Conservation (phyloP, 2,329 filamentous ascomycete genomes). For the Ambrosiella cleistominuta region DNA sequence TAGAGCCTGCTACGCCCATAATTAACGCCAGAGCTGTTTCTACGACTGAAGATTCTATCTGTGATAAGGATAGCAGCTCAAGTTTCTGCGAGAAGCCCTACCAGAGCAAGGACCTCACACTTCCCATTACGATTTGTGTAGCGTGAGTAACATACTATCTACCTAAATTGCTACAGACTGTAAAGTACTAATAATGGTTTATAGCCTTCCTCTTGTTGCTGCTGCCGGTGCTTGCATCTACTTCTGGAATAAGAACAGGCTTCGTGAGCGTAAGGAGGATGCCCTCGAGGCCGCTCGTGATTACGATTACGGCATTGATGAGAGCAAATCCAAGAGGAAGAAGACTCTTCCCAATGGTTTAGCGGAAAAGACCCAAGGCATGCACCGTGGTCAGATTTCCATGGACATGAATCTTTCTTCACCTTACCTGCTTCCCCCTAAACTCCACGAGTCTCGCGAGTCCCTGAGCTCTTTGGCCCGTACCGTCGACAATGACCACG, state of each 20-base stretch:
- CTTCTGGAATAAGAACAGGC: conserved; percentile 62
- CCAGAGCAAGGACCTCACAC: conserved; percentile 34
- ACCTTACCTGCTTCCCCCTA: conserved; percentile 85
- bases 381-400: conserved; percentile 38
- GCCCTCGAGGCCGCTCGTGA: conserved; percentile 73
- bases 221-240: conserved; percentile 52
- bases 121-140: conserved; percentile 52
- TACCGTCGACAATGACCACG: conserved; percentile 55
- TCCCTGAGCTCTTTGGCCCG: conserved; percentile 75
- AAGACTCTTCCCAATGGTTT: conserved; percentile 17
- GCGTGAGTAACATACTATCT: conserved; percentile 36
- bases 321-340: conserved; percentile 21
- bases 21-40: background rate
- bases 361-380: conserved; percentile 34
- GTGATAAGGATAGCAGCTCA: conserved; percentile 3
- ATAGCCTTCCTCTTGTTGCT: conserved; percentile 56
- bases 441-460: conserved; percentile 60
- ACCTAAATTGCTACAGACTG: background rate
- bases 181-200: background rate
- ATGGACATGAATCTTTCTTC: conserved; percentile 62
- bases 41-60: conserved; percentile 3
- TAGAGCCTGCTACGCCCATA: conserved; percentile 3
- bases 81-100: conserved; percentile 41
- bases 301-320: conserved; percentile 72
- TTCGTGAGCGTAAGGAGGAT: conserved; percentile 60